Evolutionary conservation across 2,329 filamentous ascomycete species (phyloP), one percentile per base, ranked within the genome.

Genomic region (Fusarium bulbicola): DNA sequence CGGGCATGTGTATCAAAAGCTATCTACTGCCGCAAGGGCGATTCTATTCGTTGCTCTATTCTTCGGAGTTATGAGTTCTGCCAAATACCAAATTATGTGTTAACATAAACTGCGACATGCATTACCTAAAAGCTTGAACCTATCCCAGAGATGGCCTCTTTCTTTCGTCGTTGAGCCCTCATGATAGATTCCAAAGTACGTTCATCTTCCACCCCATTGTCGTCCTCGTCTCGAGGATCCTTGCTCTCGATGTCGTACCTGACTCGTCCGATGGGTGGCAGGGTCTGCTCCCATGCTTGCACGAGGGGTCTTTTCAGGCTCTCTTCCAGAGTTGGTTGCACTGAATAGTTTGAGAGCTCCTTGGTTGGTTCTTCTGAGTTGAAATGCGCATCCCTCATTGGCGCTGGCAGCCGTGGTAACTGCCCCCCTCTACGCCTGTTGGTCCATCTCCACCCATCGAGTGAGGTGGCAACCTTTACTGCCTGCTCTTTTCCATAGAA

Each of bases 401-500:
- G 46, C n/a, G n/a, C n/a, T 60, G 64, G 64, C 52, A 68, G 56
- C 21, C 36, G 57, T 43, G 61, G 24, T n/a, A 26, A 28, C 26
- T 49, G 21, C 8, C 30, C 26, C 16, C 34, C 34, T 45, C 43
- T 43, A 24, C 47, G 60, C 42, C n/a, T 64, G 32, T 78, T 72
- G 42, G 72, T 67, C 71, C 67, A 77, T 50, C 69, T 68, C 76
- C 76, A 78, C 15, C 73, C 76, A 26, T 67, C 57, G 21, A 78
- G 58, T 47, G 74, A 73, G 16, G 30, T 8, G 11, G 64, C 46
- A 16, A 70, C 63, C 18, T 46, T 60, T 3, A 63, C 42, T 26
- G 73, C 76, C 43, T 78, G 65, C 45, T 77, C 59, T 8, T 47
- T 54, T 34, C 76, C 76, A 6, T 82, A 67, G 75, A 80, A 82